phyloP scores from a whole-genome alignment of 1,284 basidiomycete species.

The Malassezia brasiliensis region DNA sequence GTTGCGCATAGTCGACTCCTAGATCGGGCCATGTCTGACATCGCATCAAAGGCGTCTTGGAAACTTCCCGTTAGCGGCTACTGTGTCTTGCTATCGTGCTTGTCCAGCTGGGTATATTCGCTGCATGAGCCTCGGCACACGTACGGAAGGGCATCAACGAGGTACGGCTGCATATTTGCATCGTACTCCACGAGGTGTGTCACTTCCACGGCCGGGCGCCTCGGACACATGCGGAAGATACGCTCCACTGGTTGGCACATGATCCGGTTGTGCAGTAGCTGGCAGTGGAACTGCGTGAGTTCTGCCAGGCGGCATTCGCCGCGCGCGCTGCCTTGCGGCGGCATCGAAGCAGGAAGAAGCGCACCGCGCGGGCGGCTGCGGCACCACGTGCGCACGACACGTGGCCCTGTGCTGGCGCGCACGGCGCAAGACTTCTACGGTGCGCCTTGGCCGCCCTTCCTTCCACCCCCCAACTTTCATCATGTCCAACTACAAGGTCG shows the following conservation, averaged over 20 bases:
- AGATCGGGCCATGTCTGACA: conserved; percentile 8
- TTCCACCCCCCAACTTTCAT: conserved; percentile 1
- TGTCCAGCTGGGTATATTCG: not conserved
- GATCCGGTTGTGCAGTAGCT: conserved; percentile 21
- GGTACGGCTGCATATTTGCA: conserved; percentile 20
- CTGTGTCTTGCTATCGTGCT: not conserved
- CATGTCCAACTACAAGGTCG: conserved; percentile 47
- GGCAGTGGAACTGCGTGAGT: conserved; percentile 31
- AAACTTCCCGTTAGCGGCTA: not conserved
- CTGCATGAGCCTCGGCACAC: conserved; percentile 6
- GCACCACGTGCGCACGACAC: conserved; percentile 1
- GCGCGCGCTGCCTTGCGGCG: not conserved
- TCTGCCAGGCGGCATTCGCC: conserved; percentile 22
- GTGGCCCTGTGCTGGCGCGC: conserved; percentile 1
- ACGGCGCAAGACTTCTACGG: not conserved
- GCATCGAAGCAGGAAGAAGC: not conserved
- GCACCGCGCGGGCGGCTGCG: not conserved
- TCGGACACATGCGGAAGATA: conserved; percentile 25
- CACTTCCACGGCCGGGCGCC: conserved; percentile 31
- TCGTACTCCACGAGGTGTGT: conserved; percentile 34
- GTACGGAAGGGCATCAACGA: conserved; percentile 24
- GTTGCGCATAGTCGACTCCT: conserved; percentile 14
- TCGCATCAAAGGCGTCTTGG: too few relatives aligned
- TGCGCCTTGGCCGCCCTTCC: not conserved
- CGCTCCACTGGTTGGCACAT: conserved; percentile 34